Evolutionary conservation across 306 rosid genomes (phyloP), one percentile per base, ranked within the genome.

Genomic region (Vigna nakashimae): DNA sequence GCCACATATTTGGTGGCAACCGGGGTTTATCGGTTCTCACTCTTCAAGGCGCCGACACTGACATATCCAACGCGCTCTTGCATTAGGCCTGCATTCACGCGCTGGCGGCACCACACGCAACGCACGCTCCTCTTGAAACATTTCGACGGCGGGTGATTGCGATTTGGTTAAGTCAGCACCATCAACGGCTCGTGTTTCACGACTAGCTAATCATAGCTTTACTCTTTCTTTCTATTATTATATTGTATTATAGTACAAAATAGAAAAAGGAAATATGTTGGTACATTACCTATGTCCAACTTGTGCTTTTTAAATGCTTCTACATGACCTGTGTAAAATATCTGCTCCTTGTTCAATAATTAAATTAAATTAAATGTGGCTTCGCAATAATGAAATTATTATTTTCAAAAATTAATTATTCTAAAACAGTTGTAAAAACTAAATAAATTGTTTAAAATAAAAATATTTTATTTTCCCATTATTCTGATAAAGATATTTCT

Each of bases 11-110:
- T 70, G 78, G 79, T 78, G 75, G 71, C 45, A 63, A 85, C 83
- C 72, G 82, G 88, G 79, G 62, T 26, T 69, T 32, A 51, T 49
- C 79, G 80, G 83, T 82, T 63, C 9, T 32, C 13, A 12, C 40
- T 18, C 48, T 70, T 68, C 58, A 4, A 1, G 79, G 43, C 84
- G 91, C 90, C 88, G 89, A 88, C 89, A 69, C 34, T 38, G 9
- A 1, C 43, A 82, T 77, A 17, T 40, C 13, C 26, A n/a, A 87
- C 88, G 90, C 88, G 83, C 90, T 20, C 3, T 28, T 24, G 12
- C 20, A 1, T 1, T 62, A 2, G 0, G 13, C 5, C 3, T 16
- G 16, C 0, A 5, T 3, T 28, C 80, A 84, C 77, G 81, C 87
- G 83, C 59, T 7, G 30, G 53, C 60, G 42, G 28, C 12, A 52